Evolutionary conservation across 2,329 filamentous ascomycete species (phyloP).

Genomic region (Penicillium fuscoglaucum): DNA sequence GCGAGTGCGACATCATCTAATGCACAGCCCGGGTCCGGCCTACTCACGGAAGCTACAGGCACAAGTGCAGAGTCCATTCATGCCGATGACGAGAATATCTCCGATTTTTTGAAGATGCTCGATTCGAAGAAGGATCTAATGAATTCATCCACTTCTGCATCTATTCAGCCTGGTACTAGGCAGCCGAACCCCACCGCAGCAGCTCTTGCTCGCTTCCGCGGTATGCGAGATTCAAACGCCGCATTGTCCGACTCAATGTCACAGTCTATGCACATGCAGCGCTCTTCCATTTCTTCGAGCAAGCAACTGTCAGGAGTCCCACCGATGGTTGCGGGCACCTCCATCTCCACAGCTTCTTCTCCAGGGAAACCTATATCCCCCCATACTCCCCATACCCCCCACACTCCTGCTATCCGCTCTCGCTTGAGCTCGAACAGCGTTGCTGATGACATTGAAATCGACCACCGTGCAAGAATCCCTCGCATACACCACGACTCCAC

Average conservation of each 20-base stretch:
- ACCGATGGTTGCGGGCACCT: slow-evolving; percentile 63
- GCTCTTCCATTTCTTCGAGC: slow-evolving; percentile 74
- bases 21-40: slow-evolving; percentile 70
- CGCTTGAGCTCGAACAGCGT: slow-evolving; percentile 90
- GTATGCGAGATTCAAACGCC: slow-evolving; percentile 85
- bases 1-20: slow-evolving; percentile 53
- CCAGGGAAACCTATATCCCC: slow-evolving; percentile 87
- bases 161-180: slow-evolving; percentile 68
- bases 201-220: slow-evolving; percentile 80
- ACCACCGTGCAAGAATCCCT: slow-evolving; percentile 33
- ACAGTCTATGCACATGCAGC: slow-evolving; percentile 80
- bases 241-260: slow-evolving; percentile 90
- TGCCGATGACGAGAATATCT: slow-evolving; percentile 90
- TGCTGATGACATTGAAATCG: slow-evolving; percentile 61
- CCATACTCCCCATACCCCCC: slow-evolving; percentile 88
- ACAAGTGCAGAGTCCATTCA: slow-evolving; percentile 64
- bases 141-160: slow-evolving; percentile 56
- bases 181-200: slow-evolving; percentile 76
- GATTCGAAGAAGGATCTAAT: slow-evolving; percentile 88
- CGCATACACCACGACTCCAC: slow-evolving; percentile 35
- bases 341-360: slow-evolving; percentile 81
- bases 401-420: slow-evolving; percentile 90
- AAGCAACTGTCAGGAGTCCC: slow-evolving; percentile 69
- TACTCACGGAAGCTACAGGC: slow-evolving; percentile 69
- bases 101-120: slow-evolving; percentile 85